Evolutionary conservation across 1,284 basidiomycete species (phyloP), one percentile per base, ranked within the genome.

Genomic region (Thelephora terrestris): DNA sequence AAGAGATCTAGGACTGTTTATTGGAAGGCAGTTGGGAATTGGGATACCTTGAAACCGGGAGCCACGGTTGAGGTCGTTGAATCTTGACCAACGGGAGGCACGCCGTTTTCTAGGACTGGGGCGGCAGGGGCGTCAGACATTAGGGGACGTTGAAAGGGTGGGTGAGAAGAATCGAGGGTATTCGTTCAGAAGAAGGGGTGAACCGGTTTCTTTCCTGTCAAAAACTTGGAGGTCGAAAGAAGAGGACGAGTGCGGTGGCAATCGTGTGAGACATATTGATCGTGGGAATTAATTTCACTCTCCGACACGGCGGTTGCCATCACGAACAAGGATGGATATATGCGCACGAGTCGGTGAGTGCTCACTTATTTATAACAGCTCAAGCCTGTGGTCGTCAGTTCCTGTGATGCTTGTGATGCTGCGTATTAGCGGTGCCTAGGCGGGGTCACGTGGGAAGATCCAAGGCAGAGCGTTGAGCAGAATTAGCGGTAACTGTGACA

Each of bases 121-220:
- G 82, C 81, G 79, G 80, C 80, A 71, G 78, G 81, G 81, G 82
- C 84, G 65, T 88, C 85, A 73, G 86, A 88, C 85, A 89, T 89
- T 71, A 32, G 29, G 29, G 9, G 29, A 32, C 29, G 39, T 42
- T 21, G 39, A 42, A 18, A 21, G 25, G 39, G 68, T 75, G 75
- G 70, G 63, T 55, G 69, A 62, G 66, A 71, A 71, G 70, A 71
- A 68, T 71, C 70, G 71, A 70, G 70, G 68, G 64, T 68, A 70
- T 68, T 66, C 67, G 59, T 58, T 63, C 60, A 64, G 69, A 69
- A 71, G 76, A 73, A 74, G 75, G 68, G 73, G 70, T 85, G 83
- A 85, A 85, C 82, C 83, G 79, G 79, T 81, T 80, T 79, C 73
- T 78, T 32, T 75, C 66, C 75, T 79, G 74, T 74, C 76, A 78